These are phyloP conservation scores for Boletus sp. DNA, from an alignment of 768 basidiomycete genomes.

Conservation along the genomic window DNA sequence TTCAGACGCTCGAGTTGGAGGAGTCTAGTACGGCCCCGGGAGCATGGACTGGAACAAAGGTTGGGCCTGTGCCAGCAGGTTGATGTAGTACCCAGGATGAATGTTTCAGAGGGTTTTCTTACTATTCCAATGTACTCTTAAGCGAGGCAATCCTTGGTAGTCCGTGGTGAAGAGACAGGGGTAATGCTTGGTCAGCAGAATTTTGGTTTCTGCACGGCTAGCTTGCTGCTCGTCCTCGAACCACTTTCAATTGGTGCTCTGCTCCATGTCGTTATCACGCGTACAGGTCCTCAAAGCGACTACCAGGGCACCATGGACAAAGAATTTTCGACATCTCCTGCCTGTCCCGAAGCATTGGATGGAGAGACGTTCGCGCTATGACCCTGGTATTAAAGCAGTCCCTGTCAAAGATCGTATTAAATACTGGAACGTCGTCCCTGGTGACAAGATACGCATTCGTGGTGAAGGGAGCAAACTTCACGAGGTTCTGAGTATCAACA, in stretches of 20 bases:
- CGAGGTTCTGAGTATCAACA: slow-evolving; percentile 74
- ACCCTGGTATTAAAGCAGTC: slow-evolving; percentile 50
- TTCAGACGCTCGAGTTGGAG: slow-evolving; percentile 77
- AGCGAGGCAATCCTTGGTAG: no score
- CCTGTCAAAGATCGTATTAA: slow-evolving; percentile 70
- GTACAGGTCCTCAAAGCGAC: slow-evolving; percentile 45
- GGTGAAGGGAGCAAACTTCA: slow-evolving; percentile 63
- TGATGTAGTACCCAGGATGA: slow-evolving; percentile 8
- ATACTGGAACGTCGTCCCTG: slow-evolving; percentile 86
- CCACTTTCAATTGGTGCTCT: neutral
- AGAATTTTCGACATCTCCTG: slow-evolving; percentile 63
- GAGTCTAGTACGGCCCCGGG: slow-evolving; percentile 62
- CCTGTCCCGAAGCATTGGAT: slow-evolving; percentile 57
- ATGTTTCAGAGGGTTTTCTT: neutral
- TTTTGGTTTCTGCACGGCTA: neutral
- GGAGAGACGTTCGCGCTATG: slow-evolving; percentile 43
- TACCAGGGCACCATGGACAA: slow-evolving; percentile 56
- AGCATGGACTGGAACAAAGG: slow-evolving; percentile 38
- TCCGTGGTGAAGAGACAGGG: no score
- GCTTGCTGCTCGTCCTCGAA: neutral
- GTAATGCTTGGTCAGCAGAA: slow-evolving; percentile 20
- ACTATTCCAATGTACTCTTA: slow-evolving; percentile 4
- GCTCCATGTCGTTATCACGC: slow-evolving; percentile 31
- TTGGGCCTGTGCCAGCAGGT: slow-evolving; percentile 20
- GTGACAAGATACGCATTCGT: slow-evolving; percentile 71